A percentile compares a stretch with the other conserved stretches of the same genome.
Conservation (phyloP, 768 basidiomycete genomes). For the Sarcomyxa edulis region DNA sequence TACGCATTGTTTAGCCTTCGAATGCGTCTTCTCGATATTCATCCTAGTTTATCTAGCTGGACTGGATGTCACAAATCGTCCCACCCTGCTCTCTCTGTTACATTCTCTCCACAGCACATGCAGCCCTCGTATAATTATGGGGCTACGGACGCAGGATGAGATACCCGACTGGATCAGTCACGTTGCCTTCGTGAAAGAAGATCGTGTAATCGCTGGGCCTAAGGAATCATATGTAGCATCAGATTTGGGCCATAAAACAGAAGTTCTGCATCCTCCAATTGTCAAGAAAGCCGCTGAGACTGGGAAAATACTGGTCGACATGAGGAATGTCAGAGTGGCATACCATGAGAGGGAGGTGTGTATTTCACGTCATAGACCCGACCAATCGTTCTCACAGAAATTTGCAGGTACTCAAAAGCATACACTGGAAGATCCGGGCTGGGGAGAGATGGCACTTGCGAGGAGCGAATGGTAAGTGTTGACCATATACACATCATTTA, state of each 20-base stretch:
- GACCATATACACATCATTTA: not conserved
- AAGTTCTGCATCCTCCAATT: not conserved
- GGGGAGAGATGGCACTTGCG: conserved; percentile 90
- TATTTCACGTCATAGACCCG: not conserved
- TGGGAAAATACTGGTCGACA: conserved; percentile 41
- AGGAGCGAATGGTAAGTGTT: conserved; percentile 71
- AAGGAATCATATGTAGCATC: conserved; percentile 36
- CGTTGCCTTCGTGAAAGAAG: conserved; percentile 48
- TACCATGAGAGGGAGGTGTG: conserved; percentile 63
- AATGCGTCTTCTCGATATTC: not conserved
- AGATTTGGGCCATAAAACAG: not conserved
- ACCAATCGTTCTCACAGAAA: too few species aligned
- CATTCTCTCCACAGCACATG: conserved; percentile 41
- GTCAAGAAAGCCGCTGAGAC: not conserved
- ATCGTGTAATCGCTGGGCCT: conserved; percentile 44
- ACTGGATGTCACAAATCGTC: conserved; percentile 59
- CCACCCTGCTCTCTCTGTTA: conserved; percentile 49
- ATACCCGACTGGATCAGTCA: conserved; percentile 73
- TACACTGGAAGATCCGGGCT: conserved; percentile 77
- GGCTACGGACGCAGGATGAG: conserved; percentile 64
- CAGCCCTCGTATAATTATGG: conserved; percentile 58
- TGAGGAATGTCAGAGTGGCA: conserved; percentile 62
- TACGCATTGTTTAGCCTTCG: conserved; percentile 28
- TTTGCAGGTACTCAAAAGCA: conserved; percentile 67
- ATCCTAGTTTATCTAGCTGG: conserved; percentile 50